A percentile compares a stretch with the other conserved stretches of the same genome.
Conservation (phyloP, 73 alveolate genomes). For the Tetrahymena elliotti region DNA sequence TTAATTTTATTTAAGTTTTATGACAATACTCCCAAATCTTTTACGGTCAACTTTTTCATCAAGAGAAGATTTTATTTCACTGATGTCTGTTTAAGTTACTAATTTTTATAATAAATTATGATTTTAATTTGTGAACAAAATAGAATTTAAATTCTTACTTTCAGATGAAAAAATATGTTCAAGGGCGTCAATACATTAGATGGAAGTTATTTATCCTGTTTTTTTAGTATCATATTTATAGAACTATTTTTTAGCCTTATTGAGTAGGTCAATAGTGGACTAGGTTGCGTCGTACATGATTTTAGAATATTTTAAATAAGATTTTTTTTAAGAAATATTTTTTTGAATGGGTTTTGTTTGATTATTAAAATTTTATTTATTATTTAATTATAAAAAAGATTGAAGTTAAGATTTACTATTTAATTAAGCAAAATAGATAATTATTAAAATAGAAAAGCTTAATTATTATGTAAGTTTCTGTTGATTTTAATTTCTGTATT, state of each 20-base stretch:
- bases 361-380: too few relatives aligned
- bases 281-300: background rate
- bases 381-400: too few relatives aligned
- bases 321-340: background rate
- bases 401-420: background rate
- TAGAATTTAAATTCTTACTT: background rate
- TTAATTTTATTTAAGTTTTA: background rate
- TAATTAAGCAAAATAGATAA: background rate
- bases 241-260: background rate
- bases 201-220: background rate
- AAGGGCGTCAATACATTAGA: background rate
- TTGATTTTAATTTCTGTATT: background rate
- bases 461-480: background rate
- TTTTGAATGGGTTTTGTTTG: background rate
- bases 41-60: background rate
- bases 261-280: background rate
- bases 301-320: background rate
- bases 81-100: background rate
- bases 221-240: background rate
- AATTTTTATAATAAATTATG: background rate
- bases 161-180: background rate
- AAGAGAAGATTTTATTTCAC: background rate
- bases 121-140: background rate
- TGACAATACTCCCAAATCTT: background rate
- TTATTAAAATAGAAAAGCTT: background rate